Evolutionary conservation across 2,329 filamentous ascomycete species (phyloP).

Genomic region (Penicillium sp.): DNA sequence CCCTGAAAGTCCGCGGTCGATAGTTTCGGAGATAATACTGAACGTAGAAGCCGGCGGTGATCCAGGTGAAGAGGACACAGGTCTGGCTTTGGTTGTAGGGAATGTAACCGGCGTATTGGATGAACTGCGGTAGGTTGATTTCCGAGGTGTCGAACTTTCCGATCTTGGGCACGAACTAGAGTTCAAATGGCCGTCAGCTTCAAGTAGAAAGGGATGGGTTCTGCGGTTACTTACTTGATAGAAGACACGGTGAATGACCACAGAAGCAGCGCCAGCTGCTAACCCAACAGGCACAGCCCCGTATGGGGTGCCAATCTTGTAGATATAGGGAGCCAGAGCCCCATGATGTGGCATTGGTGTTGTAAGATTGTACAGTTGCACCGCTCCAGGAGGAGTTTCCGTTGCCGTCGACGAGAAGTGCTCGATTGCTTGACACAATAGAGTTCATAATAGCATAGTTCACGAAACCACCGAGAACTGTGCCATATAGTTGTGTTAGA

Average conservation of each 20-base stretch:
- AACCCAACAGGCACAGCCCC: constrained; percentile 49
- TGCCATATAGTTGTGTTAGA: constrained; percentile 55
- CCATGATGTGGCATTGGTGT: constrained; percentile 38
- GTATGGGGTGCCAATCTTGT: constrained; percentile 49
- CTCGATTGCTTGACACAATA: constrained; percentile 52
- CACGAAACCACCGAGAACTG: constrained; percentile 52
- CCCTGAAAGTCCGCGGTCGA: constrained; percentile 51
- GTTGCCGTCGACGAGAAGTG: constrained; percentile 45
- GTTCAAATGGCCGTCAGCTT: background rate
- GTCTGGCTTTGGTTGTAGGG: constrained; percentile 57
- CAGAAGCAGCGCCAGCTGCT: constrained; percentile 40
- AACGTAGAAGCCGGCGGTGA: constrained; percentile 46
- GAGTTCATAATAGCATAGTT: constrained; percentile 58
- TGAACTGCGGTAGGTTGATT: constrained; percentile 54
- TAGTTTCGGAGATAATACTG: constrained; percentile 56
- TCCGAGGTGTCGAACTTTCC: constrained; percentile 41
- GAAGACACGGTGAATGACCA: constrained; percentile 14
- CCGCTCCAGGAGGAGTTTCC: constrained; percentile 55
- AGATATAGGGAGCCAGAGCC: constrained; percentile 56
- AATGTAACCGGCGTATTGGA: constrained; percentile 55
- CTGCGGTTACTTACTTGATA: constrained; percentile 5
- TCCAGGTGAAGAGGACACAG: constrained; percentile 51
- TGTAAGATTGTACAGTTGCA: constrained; percentile 47
- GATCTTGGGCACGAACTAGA: constrained; percentile 50
- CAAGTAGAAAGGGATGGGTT: background rate